Conservation (phyloP, 139 green algal genomes). For the Coelastrella sp. region DNA sequence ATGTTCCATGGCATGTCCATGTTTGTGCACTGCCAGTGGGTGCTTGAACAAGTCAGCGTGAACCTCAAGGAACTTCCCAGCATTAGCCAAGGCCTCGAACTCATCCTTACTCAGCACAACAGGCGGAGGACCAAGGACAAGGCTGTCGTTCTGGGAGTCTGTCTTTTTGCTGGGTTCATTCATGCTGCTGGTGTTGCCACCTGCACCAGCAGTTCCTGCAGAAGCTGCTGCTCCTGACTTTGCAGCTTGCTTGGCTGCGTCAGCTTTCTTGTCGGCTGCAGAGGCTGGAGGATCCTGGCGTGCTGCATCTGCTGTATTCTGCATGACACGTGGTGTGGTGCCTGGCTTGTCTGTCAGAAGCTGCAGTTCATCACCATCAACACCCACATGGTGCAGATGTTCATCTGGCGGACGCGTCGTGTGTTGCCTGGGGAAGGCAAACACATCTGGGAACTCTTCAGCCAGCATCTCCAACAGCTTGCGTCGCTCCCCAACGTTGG, state of each 20-base stretch:
- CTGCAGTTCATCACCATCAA: conserved; percentile 41
- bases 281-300: too few species aligned
- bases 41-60: conserved; percentile 74
- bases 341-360: conserved; percentile 28
- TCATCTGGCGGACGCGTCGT: conserved; percentile 60
- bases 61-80: conserved; percentile 56
- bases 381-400: conserved; percentile 30
- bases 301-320: background rate
- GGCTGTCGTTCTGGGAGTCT: background rate
- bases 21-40: conserved; percentile 49
- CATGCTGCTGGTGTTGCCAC: background rate
- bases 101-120: conserved; percentile 42
- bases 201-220: background rate
- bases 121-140: background rate
- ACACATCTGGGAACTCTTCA: conserved; percentile 83
- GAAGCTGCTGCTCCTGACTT: background rate
- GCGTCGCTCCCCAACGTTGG: conserved; percentile 49
- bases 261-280: too few species aligned
- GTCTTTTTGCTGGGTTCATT: background rate
- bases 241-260: too few species aligned
- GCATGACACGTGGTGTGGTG: background rate
- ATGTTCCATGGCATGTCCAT: conserved; percentile 56
- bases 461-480: conserved; percentile 72
- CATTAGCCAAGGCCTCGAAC: conserved; percentile 44
- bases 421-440: conserved; percentile 70